Evolutionary conservation across 2,329 filamentous ascomycete species (phyloP).

Genomic region (Xylaria sp.): DNA sequence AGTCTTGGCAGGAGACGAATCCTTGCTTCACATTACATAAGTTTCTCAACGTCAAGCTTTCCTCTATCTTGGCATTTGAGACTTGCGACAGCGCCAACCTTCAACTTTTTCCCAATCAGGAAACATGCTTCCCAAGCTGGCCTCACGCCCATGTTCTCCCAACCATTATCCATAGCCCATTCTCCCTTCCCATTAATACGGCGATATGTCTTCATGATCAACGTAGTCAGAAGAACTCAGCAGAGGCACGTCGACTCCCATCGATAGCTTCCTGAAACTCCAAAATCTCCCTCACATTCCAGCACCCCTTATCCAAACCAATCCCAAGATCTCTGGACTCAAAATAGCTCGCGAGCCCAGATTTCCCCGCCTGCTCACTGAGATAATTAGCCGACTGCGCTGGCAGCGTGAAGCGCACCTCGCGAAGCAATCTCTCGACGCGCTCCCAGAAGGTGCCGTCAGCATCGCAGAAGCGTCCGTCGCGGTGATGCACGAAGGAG

Average conservation of each 20-base stretch:
- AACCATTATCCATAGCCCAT: no score
- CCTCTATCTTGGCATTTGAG: background rate
- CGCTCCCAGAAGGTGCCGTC: conserved; percentile 26
- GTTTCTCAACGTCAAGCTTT: conserved; percentile 5
- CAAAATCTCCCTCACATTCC: conserved; percentile 28
- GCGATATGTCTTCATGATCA: background rate
- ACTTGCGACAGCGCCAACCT: background rate
- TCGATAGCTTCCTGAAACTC: conserved; percentile 16
- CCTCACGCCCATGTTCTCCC: no score
- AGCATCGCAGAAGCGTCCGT: conserved; percentile 26
- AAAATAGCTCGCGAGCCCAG: conserved; percentile 23
- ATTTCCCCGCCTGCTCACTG: conserved; percentile 15
- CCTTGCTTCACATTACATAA: conserved; percentile 30
- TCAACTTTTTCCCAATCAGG: background rate
- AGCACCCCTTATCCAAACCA: conserved; percentile 17
- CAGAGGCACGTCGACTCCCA: background rate
- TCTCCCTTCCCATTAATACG: background rate
- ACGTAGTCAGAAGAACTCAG: background rate
- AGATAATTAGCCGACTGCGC: conserved; percentile 10
- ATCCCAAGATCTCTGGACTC: background rate
- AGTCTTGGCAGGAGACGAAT: conserved; percentile 28
- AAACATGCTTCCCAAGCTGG: background rate
- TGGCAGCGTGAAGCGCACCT: conserved; percentile 12
- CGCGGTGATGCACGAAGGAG: conserved; percentile 20
- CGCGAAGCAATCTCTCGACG: conserved; percentile 23